Conservation (phyloP, 306 rosid genomes). For the Casuarina cunninghamiana region DNA sequence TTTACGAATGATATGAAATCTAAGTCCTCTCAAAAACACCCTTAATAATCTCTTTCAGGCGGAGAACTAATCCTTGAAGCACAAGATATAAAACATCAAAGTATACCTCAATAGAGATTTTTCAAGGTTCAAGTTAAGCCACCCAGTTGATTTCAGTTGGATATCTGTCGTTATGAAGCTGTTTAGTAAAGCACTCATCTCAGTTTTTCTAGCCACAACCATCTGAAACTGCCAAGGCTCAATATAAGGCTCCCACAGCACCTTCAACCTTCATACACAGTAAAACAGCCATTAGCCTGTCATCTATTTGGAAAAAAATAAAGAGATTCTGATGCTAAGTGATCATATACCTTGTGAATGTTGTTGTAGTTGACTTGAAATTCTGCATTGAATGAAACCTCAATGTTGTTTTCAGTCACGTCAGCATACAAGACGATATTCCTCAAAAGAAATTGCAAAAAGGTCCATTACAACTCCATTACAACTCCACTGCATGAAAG, state of each 20-base stretch:
- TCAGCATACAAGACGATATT: constrained; percentile 53
- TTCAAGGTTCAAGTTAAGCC: constrained; percentile 76
- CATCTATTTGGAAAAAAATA: not conserved
- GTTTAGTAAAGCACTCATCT: constrained; percentile 55
- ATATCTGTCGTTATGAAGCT: constrained; percentile 67
- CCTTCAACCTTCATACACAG: constrained; percentile 52
- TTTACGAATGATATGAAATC: not conserved
- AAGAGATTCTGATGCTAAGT: constrained; percentile 4
- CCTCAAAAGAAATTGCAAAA: constrained; percentile 70
- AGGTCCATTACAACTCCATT: too few species aligned
- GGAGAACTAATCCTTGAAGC: not conserved
- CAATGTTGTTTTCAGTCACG: constrained; percentile 44
- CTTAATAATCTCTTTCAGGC: not conserved
- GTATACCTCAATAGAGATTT: constrained; percentile 85
- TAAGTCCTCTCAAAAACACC: too few species aligned
- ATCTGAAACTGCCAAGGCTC: constrained; percentile 90
- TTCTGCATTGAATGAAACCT: constrained; percentile 56
- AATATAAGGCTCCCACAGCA: constrained; percentile 87
- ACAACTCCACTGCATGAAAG: constrained; percentile 70
- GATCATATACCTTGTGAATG: constrained; percentile 66
- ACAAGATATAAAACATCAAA: constrained; percentile 9
- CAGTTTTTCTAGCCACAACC: constrained; percentile 56
- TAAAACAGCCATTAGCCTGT: constrained; percentile 28
- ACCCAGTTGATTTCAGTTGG: constrained; percentile 52
- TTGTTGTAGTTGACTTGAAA: constrained; percentile 79